Percentiles rank a stretch among this genome's conserved stretches.
phyloP scores from a whole-genome alignment of 1,139 yeast species.

The Yamadazyma trypodendri region DNA sequence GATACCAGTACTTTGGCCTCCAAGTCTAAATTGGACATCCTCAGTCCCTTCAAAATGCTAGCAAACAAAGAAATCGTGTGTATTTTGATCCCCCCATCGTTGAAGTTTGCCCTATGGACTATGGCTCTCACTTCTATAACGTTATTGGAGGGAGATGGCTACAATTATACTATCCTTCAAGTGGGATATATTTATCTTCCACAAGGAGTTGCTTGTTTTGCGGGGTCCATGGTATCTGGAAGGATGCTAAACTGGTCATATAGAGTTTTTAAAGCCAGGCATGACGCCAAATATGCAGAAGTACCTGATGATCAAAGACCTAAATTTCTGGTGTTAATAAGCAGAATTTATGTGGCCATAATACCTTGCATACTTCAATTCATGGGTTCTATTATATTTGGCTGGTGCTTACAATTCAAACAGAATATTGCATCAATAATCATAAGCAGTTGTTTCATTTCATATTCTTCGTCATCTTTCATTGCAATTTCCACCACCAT shows the following conservation, averaged over 20 bases:
- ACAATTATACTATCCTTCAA: slow-evolving; percentile 33
- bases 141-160: slow-evolving; percentile 27
- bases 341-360: slow-evolving; percentile 28
- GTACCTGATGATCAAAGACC: slow-evolving; percentile 19
- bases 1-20: slow-evolving; percentile 27
- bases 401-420: slow-evolving; percentile 38
- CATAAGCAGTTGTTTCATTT: slow-evolving; percentile 29
- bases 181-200: slow-evolving; percentile 41
- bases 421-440: slow-evolving; percentile 28
- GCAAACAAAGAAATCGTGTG: slow-evolving; percentile 22
- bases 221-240: slow-evolving; percentile 33
- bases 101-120: slow-evolving; percentile 40
- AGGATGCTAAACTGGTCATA: slow-evolving; percentile 30
- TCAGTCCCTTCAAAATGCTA: slow-evolving; percentile 31
- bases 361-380: slow-evolving; percentile 24
- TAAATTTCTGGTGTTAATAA: slow-evolving; percentile 25
- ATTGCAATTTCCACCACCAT: slow-evolving; percentile 33
- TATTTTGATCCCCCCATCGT: slow-evolving; percentile 30
- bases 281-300: slow-evolving; percentile 19
- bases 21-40: slow-evolving; percentile 20
- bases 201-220: slow-evolving; percentile 34
- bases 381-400: slow-evolving; percentile 34
- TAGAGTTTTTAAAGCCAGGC: slow-evolving; percentile 15
- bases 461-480: slow-evolving; percentile 27
- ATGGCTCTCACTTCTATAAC: slow-evolving; percentile 34